Evolutionary conservation across 2,329 filamentous ascomycete species (phyloP), one percentile per base, ranked within the genome.

Genomic region (Fusarium duplospermum): DNA sequence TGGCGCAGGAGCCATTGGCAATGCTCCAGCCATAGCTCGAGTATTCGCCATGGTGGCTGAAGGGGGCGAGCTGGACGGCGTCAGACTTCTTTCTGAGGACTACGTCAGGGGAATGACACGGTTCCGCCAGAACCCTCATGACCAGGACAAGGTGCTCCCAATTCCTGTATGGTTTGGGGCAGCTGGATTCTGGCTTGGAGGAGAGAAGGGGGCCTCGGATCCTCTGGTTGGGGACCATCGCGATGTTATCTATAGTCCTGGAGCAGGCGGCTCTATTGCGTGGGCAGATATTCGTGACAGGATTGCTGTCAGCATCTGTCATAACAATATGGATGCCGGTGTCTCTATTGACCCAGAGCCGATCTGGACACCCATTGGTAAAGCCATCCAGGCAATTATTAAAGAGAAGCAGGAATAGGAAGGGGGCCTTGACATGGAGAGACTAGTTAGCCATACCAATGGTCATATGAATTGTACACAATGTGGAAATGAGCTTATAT

Each of bases 31-130:
- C 4, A 35, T 68, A n/a, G 66, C 66, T n/a, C 40, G 66, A 14
- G 24, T 68, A 6, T 68, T 68, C 29, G 66, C 66, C 33, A 40
- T 64, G 50, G 33, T 68, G 20, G 61, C 66, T 5, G 54, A 64
- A 36, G 61, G 66, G 4, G 66, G 66, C 10, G 40, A 22, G 13
- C 27, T 62, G n/a, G 40, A 52, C n/a, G 50, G 62, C 2, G 38
- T 58, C 24, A 33, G 50, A 9, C 35, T 64, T 6, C 62, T 64
- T 16, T 56, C 33, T 10, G 4, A 14, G 14, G 36, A 47, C 20
- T 27, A 36, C 7, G 33, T 45, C 7, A 33, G 8, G 18, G 35
- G 50, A 11, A 27, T 64, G 22, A 45, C 36, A 6, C 22, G 50
- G 24, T 35, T 45, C 5, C 47, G 62, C 33, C 16, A 64, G 11